These are phyloP conservation scores for Trichoderma gracile DNA, from an alignment of 2,329 filamentous ascomycete genomes.

Conservation along the genomic window DNA sequence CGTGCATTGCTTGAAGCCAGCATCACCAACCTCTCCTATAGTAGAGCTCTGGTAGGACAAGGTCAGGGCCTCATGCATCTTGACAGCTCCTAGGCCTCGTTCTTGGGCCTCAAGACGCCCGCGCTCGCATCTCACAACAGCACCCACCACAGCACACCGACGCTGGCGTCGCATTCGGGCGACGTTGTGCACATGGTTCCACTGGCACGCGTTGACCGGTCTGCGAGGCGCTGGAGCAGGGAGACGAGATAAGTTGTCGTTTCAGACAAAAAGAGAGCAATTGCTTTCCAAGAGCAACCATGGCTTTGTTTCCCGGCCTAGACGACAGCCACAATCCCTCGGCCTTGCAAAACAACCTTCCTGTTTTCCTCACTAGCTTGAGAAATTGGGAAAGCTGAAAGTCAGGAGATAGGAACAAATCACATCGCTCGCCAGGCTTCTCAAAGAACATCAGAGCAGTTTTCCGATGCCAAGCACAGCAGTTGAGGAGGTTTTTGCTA, in stretches of 20 bases:
- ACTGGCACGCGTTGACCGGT: slow-evolving; percentile 15
- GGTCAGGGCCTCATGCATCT: slow-evolving; percentile 10
- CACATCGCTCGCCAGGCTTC: not conserved
- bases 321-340: not conserved
- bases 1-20: not conserved
- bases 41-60: not conserved
- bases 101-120: not conserved
- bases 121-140: slow-evolving; percentile 1
- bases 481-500: not conserved
- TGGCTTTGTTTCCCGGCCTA: not conserved
- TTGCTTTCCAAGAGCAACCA: not conserved
- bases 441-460: too few relatives aligned
- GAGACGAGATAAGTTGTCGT: not conserved
- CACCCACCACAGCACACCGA: not conserved
- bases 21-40: not conserved
- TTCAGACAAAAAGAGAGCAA: not conserved
- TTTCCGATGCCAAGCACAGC: too few relatives aligned
- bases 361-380: not conserved
- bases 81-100: not conserved
- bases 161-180: slow-evolving; percentile 5
- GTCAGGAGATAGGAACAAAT: not conserved
- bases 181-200: slow-evolving; percentile 2
- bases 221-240: not conserved
- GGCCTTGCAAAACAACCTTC: not conserved
- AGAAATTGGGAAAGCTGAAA: not conserved